Conservation (phyloP, 768 basidiomycete genomes). For the Collybia nuda region DNA sequence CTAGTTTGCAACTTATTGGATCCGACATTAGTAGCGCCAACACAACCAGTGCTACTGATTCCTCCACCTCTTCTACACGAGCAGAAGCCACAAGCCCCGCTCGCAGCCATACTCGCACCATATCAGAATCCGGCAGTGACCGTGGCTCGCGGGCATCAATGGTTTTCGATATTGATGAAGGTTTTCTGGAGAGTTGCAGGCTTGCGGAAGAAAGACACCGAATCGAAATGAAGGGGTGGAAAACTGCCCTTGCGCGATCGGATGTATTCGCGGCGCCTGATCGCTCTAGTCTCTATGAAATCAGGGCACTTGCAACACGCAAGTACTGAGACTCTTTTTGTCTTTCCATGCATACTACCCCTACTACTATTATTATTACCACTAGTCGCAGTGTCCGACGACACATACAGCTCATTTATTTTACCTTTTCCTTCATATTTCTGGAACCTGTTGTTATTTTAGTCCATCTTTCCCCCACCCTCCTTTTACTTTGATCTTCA, state of each 20-base stretch:
- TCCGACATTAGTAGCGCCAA: conserved; percentile 31
- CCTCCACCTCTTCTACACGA: conserved; percentile 22
- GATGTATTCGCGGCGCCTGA: conserved; percentile 47
- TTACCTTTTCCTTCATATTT: conserved; percentile 16
- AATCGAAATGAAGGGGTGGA: conserved; percentile 85
- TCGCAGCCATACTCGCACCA: conserved; percentile 60
- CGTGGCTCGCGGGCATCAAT: conserved; percentile 80
- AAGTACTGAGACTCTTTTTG: conserved; percentile 53
- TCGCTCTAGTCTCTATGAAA: conserved; percentile 73
- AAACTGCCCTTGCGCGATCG: conserved; percentile 31
- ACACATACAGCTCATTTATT: conserved; percentile 22
- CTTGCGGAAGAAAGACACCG: conserved; percentile 82
- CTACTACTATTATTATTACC: conserved; percentile 11
- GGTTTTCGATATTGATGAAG: conserved; percentile 75
- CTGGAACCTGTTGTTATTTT: conserved; percentile 26
- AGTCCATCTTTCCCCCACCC: conserved; percentile 15
- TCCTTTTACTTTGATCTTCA: conserved; percentile 18
- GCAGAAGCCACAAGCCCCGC: conserved; percentile 57
- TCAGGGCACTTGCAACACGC: conserved; percentile 83
- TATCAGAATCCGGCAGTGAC: conserved; percentile 77
- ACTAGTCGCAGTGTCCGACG: conserved; percentile 8
- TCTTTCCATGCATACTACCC: conserved; percentile 8
- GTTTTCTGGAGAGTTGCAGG: conserved; percentile 70
- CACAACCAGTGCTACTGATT: conserved; percentile 24
- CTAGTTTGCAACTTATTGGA: conserved; percentile 37